Evolutionary conservation across 2,329 filamentous ascomycete species (phyloP), one percentile per base, ranked within the genome.

Genomic region (Diplodia scrobiculata): DNA sequence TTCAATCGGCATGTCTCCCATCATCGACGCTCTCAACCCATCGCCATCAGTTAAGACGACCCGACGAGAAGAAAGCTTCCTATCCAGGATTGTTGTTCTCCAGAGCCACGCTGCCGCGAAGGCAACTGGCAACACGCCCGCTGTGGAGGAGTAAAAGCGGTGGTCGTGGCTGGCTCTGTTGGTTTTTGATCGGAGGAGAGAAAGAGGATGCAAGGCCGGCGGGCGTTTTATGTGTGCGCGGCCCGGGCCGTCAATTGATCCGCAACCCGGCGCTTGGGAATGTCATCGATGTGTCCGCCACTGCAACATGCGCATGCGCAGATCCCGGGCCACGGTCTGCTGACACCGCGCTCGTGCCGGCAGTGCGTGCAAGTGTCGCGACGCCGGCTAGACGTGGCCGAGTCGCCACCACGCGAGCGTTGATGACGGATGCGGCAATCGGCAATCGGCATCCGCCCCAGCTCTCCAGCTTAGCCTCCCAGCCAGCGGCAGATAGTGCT

Each of bases 81-180:
- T 67, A 67, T 67, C 66, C 66, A 64, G 66, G 66, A 67, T 36
- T 19, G 17, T 67, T 67, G 32, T 14, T 67, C 66, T 67, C 58
- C 66, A 67, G 59, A 67, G 66, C 66, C 59, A 52, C 58, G 45
- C 34, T 60, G 60, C 66, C 21, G 9, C 14, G n/a, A n/a, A 58
- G 55, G 60, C 52, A 52, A 64, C 66, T 67, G 66, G 66, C 66
- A 67, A 67, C 66, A 58, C 66, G 47, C 55, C 66, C 66, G 66
- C 60, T 63, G 60, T 64, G 66, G 66, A 67, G 52, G 36, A 58
- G 32, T 51, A 21, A 67, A 63, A 63, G 60, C 66, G 66, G 66
- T 64, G 66, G 66, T 67, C 66, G 66, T 67, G 66, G 66, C 66
- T 67, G 59, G 65, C 66, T 67, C 66, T 59, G 66, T 63, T 67